A percentile compares a stretch with the other conserved stretches of the same genome.
These are phyloP conservation scores for Psilocybe mexicana DNA, from an alignment of 1,284 basidiomycete genomes.

Conservation along the genomic window DNA sequence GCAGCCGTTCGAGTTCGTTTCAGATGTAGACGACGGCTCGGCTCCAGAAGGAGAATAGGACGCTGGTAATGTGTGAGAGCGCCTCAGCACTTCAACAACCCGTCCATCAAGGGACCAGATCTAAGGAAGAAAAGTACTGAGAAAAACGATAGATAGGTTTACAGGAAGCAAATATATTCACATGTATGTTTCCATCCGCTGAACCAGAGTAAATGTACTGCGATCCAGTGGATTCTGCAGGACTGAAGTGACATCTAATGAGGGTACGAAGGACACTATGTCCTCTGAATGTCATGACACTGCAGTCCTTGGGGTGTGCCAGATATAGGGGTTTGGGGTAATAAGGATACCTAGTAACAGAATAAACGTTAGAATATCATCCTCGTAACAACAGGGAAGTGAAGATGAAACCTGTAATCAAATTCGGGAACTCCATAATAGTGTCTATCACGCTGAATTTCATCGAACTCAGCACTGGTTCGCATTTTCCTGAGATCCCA, in stretches of 20 bases:
- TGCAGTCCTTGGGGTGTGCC: constrained; percentile 82
- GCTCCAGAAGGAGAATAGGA: constrained; percentile 63
- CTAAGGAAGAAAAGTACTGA: constrained; percentile 38
- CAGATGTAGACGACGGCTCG: constrained; percentile 37
- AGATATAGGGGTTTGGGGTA: constrained; percentile 65
- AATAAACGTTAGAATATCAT: neutral
- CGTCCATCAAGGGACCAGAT: constrained; percentile 95
- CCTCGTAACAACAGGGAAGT: neutral
- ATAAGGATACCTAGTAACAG: constrained; percentile 49
- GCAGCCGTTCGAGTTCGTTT: constrained; percentile 42
- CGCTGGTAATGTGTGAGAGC: constrained; percentile 75
- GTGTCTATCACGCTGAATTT: constrained; percentile 38
- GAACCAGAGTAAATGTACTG: constrained; percentile 95
- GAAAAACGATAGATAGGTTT: neutral
- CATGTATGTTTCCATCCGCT: constrained; percentile 80
- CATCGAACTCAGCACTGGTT: constrained; percentile 68
- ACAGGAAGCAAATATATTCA: constrained; percentile 36
- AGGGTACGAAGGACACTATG: constrained; percentile 92
- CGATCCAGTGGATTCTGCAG: constrained; percentile 86
- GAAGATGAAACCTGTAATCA: constrained; percentile 72
- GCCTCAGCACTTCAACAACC: constrained; percentile 82
- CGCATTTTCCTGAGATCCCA: constrained; percentile 97
- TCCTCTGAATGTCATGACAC: constrained; percentile 94
- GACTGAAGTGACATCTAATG: constrained; percentile 96
- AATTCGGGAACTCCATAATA: constrained; percentile 67